Base-by-base conservation (phyloP, 441 rosid species). In the Arabidopsis hybrid region DNA sequence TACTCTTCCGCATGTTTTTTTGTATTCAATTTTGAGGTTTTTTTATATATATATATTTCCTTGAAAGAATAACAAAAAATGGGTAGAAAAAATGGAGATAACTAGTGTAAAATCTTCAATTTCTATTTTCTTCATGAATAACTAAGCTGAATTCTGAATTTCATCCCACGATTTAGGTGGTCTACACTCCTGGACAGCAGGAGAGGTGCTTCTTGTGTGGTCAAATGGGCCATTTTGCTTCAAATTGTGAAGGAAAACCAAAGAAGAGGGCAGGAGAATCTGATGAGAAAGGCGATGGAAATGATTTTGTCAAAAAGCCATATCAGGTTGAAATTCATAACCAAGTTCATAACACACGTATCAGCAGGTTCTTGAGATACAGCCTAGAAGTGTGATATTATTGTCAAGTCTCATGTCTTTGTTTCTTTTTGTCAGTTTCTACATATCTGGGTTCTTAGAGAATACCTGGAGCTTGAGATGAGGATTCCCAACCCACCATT, bases 121-220 rank as follows among this genome's bases (percentile, higher is more conserved):
- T 38, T 71, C 36, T 5, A 2, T 7, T 50, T 40, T 77, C 14
- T 57, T 51, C 49, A 38, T 59, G 7, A 18, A 13, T 72, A 39
- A 59, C 32, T 4, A 52, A 61, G 21, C 71, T 60, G 16, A 66
- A 26, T 26, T 57, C 6, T 12, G 4, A 39, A 12, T 31, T 42
- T 60, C 1, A 5, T 57, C 45, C 29, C 35, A 72, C 60, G 61
- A 21, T 77, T 62, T 79, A 95, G 99, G 71, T 95, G 79, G 98
- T 95, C 43, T 90, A 91, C 67, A 89, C 92, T 31, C 97, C 97
- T 13, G 97, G 99, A 66, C 97, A 79, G 76, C 82, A 93, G 78
- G 92, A 88, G 80, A 93, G 93, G 79, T 95, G 99, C 87, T 90
- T 93, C 82, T 59, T 91, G 57, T 95, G 99, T 78, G 99, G 98